Percentiles rank a stretch among this genome's conserved stretches.
phyloP scores from a whole-genome alignment of 352 stramenopile genomes.

The Phytophthora pistaciae region DNA sequence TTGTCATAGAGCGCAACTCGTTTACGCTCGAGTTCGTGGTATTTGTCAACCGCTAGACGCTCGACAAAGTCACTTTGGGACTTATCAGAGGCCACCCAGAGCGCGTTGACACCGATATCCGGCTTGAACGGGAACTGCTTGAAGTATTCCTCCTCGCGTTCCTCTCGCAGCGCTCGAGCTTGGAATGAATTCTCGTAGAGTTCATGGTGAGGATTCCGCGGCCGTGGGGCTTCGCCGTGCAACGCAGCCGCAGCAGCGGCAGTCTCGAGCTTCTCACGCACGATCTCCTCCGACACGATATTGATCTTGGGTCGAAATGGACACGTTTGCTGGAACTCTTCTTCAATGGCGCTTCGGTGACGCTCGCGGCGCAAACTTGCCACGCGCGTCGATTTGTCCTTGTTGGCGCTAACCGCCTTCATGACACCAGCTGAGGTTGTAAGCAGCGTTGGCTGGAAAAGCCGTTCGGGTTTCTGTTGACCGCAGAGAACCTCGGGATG shows the following conservation, averaged over 20 bases:
- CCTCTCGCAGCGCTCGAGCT: constrained; percentile 46
- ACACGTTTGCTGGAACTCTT: constrained; percentile 71
- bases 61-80: constrained; percentile 68
- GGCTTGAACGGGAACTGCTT: constrained; percentile 82
- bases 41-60: constrained; percentile 74
- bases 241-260: constrained; percentile 37
- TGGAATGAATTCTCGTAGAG: constrained; percentile 82
- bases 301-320: constrained; percentile 85
- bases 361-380: constrained; percentile 53
- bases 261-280: constrained; percentile 71
- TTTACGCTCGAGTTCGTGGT: constrained; percentile 70
- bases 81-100: constrained; percentile 55
- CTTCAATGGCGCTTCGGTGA: constrained; percentile 65
- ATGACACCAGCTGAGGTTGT: constrained; percentile 35
- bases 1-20: constrained; percentile 66
- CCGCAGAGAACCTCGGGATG: constrained; percentile 56
- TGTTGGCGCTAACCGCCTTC: constrained; percentile 48
- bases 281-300: constrained; percentile 71
- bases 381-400: constrained; percentile 46
- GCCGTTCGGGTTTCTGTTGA: constrained; percentile 57
- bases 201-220: constrained; percentile 64
- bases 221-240: constrained; percentile 28
- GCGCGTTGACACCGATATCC: constrained; percentile 78
- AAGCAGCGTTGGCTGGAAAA: constrained; percentile 80
- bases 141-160: constrained; percentile 62